Base-by-base conservation (phyloP, 306 rosid genomes). In the Lablab purpureus region DNA sequence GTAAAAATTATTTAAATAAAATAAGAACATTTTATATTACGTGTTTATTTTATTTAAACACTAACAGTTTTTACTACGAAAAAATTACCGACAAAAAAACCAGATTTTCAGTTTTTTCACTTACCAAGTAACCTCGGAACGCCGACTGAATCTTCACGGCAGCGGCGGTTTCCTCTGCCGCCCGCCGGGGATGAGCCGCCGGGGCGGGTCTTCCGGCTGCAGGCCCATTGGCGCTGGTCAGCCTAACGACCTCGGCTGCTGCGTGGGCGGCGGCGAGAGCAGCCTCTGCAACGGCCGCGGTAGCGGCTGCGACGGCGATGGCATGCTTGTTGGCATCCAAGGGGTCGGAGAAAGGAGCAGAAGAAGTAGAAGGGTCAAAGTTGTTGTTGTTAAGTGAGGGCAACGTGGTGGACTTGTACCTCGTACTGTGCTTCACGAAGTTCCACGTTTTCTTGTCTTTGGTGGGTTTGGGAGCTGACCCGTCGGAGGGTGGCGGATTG, bases 231-330 rank as follows among this genome's bases (percentile, higher is more conserved):
- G 69, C 59, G 17, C 78, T 59, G 23, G 81, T 92, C 7, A 92
- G 90, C 21, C 96, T 76, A 12, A 95, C 98, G 0, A 95, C 99
- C 79, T 95, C 96, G 0, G 97, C 97, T 0, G 99, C 99, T 1
- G 99, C 99, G 23, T 92, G 99, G 1, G 99, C 97, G 0, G 99
- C 99, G 0, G 97, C 94, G 3, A 95, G 92, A 4, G 98, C 97
- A 0, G 97, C 99, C 86, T 95, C 97, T 0, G 99, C 98, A 0
- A 92, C 98, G 5, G 98, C 96, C 0, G 97, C 98, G 2, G 97
- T 95, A 4, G 98, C 98, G 1, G 97, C 94, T 0, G 98, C 98
- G 0, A 95, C 99, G 0, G 98, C 99, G 28, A 95, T 85, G 7
- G 99, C 99, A 76, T 91, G 98, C 70, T 90, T 90, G 73, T 87